A percentile compares a stretch with the other conserved stretches of the same genome.
phyloP scores from a whole-genome alignment of 1,284 basidiomycete genomes.

The Cutaneotrichosporon sp. region DNA sequence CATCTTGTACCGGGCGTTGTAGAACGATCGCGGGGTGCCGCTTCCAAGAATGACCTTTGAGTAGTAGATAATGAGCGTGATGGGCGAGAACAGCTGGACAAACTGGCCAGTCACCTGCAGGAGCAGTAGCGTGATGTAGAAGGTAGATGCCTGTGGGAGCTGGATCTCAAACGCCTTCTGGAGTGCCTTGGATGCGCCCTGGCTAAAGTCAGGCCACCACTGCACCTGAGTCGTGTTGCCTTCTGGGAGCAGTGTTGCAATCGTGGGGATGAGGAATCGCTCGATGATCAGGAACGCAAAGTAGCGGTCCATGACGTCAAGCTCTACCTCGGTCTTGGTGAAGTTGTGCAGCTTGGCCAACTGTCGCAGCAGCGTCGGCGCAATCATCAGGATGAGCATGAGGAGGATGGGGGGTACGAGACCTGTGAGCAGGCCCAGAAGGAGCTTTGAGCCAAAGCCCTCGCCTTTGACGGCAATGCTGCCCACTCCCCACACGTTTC shows the following conservation, averaged over 20 bases:
- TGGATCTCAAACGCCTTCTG: constrained; percentile 60
- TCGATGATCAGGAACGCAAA: constrained; percentile 72
- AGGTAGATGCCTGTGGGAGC: constrained; percentile 70
- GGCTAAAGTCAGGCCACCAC: background rate
- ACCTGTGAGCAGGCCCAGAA: constrained; percentile 64
- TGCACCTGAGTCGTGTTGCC: background rate
- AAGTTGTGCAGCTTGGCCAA: constrained; percentile 72
- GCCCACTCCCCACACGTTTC: background rate
- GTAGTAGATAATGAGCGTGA: constrained; percentile 65
- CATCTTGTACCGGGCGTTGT: constrained; percentile 50
- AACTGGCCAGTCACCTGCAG: constrained; percentile 50
- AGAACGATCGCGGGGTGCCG: constrained; percentile 53
- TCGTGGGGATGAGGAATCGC: constrained; percentile 67
- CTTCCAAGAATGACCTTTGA: constrained; percentile 60
- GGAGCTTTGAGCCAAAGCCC: constrained; percentile 33
- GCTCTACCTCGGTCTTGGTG: constrained; percentile 67
- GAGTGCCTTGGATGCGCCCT: constrained; percentile 54
- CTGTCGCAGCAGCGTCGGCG: constrained; percentile 65
- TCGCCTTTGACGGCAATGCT: constrained; percentile 55
- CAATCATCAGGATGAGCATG: constrained; percentile 65
- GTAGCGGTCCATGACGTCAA: constrained; percentile 71
- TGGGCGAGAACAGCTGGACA: constrained; percentile 61
- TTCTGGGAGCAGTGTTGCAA: constrained; percentile 61
- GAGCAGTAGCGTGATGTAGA: constrained; percentile 74
- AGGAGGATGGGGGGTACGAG: constrained; percentile 68